phyloP scores from a whole-genome alignment of 305 asterid genomes.

The Fraxinus xanthoxyloides region DNA sequence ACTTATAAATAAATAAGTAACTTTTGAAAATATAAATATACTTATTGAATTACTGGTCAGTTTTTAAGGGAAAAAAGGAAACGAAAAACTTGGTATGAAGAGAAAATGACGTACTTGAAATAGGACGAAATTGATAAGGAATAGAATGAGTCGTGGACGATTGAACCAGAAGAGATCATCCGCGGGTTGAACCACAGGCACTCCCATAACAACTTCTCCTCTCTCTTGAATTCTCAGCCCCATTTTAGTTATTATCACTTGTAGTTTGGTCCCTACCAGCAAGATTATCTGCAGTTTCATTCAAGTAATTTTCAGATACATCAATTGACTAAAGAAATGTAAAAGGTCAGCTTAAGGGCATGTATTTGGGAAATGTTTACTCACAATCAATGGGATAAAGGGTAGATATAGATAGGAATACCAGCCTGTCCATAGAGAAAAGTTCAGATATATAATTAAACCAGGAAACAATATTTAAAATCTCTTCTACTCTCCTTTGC shows the following conservation, averaged over 20 bases:
- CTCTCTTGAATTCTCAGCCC: constrained; percentile 72
- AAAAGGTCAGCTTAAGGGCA: constrained; percentile 17
- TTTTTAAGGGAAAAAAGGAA: neutral
- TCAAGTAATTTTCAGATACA: neutral
- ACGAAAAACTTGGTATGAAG: neutral
- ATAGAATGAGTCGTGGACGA: constrained; percentile 70
- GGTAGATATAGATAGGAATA: constrained; percentile 87
- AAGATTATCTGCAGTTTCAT: constrained; percentile 51
- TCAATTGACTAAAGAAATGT: neutral
- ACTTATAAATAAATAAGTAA: neutral
- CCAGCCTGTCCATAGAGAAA: constrained; percentile 57
- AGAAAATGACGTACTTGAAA: constrained; percentile 55
- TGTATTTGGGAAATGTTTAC: constrained; percentile 24
- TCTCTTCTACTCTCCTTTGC: neutral
- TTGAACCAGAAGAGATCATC: constrained; percentile 88
- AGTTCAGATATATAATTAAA: neutral
- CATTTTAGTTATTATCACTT: constrained; percentile 87
- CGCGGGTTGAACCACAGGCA: constrained; percentile 70
- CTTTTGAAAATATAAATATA: neutral
- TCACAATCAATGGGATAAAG: constrained; percentile 77
- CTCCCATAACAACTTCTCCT: constrained; percentile 71
- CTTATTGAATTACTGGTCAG: neutral
- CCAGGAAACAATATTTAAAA: neutral
- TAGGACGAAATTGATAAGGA: constrained; percentile 79
- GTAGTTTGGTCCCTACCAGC: constrained; percentile 79